Conservation (phyloP, 2,329 filamentous ascomycete genomes). For the Zymoseptoria brevis region DNA sequence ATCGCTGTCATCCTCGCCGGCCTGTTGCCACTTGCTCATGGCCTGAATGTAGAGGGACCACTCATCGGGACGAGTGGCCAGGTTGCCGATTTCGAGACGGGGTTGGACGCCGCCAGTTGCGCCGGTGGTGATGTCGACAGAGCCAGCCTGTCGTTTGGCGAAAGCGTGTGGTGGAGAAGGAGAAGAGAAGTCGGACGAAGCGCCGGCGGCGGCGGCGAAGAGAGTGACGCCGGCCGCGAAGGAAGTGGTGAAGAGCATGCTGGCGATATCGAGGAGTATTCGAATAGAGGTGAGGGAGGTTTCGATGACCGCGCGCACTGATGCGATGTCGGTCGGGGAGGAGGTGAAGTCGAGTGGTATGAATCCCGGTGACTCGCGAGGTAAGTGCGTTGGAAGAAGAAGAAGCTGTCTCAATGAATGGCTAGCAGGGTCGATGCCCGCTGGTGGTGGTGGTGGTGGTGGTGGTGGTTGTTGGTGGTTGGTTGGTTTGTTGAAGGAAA, state of each 20-base stretch:
- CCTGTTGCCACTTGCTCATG: not conserved
- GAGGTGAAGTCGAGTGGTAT: not conserved
- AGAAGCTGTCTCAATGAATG: not conserved
- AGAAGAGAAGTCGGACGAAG: not conserved
- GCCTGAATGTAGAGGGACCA: not conserved
- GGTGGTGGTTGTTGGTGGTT: not conserved
- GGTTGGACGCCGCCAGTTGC: constrained; percentile 3
- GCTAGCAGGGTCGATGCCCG: not conserved
- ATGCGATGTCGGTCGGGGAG: not conserved
- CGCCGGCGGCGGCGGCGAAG: not conserved
- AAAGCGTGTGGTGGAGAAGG: not conserved
- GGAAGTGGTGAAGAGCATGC: not conserved
- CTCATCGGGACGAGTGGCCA: constrained; percentile 1
- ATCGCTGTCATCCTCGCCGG: not conserved
- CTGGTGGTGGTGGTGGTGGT: not conserved
- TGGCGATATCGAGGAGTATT: not conserved
- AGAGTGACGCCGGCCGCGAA: not conserved
- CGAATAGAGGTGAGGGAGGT: not conserved
- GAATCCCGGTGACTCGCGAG: not conserved
- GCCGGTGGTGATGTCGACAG: constrained; percentile 1
- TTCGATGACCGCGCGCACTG: not conserved
- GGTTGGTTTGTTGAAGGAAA: not conserved
- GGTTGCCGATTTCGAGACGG: constrained; percentile 2
- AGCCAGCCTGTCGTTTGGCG: not conserved
- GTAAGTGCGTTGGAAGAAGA: not conserved